phyloP scores from a whole-genome alignment of 257 asterid species.

The Solanum lycopersicoides region DNA sequence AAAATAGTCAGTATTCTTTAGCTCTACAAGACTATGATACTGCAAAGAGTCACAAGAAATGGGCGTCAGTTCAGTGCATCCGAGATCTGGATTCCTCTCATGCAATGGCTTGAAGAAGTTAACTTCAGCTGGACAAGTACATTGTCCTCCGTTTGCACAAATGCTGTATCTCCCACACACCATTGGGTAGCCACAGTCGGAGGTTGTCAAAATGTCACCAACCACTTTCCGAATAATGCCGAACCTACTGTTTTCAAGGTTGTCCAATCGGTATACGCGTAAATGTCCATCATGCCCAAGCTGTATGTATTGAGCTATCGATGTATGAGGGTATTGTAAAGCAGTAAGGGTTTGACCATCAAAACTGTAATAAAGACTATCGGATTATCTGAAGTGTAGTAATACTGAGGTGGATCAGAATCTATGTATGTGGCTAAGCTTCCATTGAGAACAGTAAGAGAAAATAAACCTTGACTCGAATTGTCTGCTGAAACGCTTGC shows the following conservation, averaged over 20 bases:
- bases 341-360: background rate
- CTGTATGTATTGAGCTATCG: background rate
- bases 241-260: background rate
- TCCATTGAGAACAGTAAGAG: background rate
- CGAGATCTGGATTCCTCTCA: background rate
- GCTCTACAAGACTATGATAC: background rate
- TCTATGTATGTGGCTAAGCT: background rate
- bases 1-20: background rate
- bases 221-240: background rate
- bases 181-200: background rate
- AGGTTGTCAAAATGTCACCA: fast-evolving
- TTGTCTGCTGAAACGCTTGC: constrained; percentile 4
- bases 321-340: background rate
- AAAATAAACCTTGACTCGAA: background rate
- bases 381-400: background rate
- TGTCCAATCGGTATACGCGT: background rate
- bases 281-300: background rate
- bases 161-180: background rate
- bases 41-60: background rate
- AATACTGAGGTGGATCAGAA: constrained; percentile 7
- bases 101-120: background rate
- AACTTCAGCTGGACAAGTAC: background rate
- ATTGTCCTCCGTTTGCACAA: background rate
- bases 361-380: background rate
- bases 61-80: background rate